These are phyloP conservation scores for Mucor piriformis DNA, from an alignment of 371 early-diverging fungal species.

Conservation along the genomic window DNA sequence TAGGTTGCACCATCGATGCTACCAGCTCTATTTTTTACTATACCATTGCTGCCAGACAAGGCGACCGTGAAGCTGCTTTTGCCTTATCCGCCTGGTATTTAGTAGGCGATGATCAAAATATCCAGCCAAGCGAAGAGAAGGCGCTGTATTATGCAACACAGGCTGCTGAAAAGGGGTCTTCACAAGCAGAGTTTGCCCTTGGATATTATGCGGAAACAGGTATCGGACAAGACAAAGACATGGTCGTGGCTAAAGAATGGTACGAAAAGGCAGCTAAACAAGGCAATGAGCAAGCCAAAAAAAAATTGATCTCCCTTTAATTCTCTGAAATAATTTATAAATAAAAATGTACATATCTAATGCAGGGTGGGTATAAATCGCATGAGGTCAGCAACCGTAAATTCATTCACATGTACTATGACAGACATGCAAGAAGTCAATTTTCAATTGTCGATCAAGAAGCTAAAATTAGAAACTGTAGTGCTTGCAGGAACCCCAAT, in stretches of 20 bases:
- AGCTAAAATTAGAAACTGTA: too few relatives aligned
- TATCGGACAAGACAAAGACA: conserved; percentile 68
- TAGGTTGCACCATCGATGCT: conserved; percentile 64
- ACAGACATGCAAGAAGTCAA: too few relatives aligned
- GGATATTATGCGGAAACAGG: conserved; percentile 85
- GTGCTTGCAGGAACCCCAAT: too few relatives aligned
- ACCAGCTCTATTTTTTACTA: conserved; percentile 69
- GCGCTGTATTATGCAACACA: conserved; percentile 84
- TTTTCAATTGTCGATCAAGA: too few relatives aligned
- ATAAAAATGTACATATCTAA: not conserved
- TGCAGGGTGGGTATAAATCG: too few relatives aligned
- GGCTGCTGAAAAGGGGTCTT: conserved; percentile 79
- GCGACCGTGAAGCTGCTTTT: conserved; percentile 84
- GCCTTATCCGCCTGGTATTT: conserved; percentile 90
- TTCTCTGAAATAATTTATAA: not conserved
- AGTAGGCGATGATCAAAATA: conserved; percentile 69
- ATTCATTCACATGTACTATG: too few relatives aligned
- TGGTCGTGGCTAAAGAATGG: conserved; percentile 73
- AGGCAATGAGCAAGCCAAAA: conserved; percentile 72
- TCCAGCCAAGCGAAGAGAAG: conserved; percentile 77
- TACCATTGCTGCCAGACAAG: conserved; percentile 80
- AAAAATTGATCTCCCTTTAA: conserved; percentile 1
- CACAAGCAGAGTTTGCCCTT: conserved; percentile 87
- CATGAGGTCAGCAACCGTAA: too few relatives aligned
- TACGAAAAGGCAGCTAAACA: conserved; percentile 79